These are phyloP conservation scores for Nicotiana benthamiana DNA, from an alignment of 257 asterid species.

Conservation along the genomic window DNA sequence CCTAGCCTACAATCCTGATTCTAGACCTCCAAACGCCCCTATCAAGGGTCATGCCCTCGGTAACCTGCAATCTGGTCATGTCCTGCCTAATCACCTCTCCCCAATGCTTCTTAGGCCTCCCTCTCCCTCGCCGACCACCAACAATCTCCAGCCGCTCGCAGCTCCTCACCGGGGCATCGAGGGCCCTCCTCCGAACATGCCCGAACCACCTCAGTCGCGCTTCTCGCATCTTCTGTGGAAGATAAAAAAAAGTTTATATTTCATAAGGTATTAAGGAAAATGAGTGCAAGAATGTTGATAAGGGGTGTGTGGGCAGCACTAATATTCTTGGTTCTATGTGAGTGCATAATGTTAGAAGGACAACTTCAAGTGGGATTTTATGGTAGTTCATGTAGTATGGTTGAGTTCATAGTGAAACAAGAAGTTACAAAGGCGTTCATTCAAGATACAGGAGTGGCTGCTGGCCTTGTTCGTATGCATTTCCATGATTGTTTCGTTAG, in stretches of 20 bases:
- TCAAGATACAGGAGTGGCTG: slow-evolving; percentile 51
- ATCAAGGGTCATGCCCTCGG: no score
- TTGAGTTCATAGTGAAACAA: slow-evolving; percentile 46
- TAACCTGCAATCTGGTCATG: no score
- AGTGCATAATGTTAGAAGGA: slow-evolving; percentile 24
- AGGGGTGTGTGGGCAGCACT: neutral
- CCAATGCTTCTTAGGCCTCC: no score
- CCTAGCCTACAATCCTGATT: no score
- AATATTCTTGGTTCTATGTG: slow-evolving; percentile 11
- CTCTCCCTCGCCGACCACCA: no score
- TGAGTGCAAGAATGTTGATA: slow-evolving; percentile 21
- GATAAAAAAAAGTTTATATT: neutral
- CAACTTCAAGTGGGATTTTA: slow-evolving; percentile 59
- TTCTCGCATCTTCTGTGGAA: no score
- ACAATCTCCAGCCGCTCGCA: no score
- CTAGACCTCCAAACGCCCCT: no score
- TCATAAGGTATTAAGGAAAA: neutral
- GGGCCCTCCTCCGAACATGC: no score
- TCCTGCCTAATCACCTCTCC: no score
- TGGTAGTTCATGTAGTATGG: slow-evolving; percentile 33
- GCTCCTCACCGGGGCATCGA: no score
- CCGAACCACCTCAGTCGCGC: no score
- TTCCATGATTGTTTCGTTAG: slow-evolving; percentile 82
- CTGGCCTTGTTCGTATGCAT: slow-evolving; percentile 77
- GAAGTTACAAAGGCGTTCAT: slow-evolving; percentile 44